Conservation (phyloP, 257 asterid species). For the Apocynum venetum region DNA sequence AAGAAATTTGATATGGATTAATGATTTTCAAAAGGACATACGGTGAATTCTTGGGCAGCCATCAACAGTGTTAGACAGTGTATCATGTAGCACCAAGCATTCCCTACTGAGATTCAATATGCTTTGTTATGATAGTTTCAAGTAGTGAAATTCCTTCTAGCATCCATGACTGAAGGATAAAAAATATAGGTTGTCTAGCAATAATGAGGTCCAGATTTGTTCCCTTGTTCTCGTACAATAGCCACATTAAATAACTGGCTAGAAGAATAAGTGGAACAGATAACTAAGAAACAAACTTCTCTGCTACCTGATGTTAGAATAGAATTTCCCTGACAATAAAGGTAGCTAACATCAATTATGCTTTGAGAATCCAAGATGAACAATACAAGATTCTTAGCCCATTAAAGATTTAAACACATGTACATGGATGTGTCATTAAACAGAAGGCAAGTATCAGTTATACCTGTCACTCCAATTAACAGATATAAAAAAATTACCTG, state of each 20-base stretch:
- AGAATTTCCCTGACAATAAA: too few relatives aligned
- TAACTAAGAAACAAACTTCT: too few relatives aligned
- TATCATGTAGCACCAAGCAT: not conserved
- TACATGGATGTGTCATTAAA: not conserved
- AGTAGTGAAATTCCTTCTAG: not conserved
- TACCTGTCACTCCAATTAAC: not conserved
- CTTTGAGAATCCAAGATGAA: not conserved
- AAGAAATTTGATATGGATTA: not conserved
- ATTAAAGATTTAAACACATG: not conserved
- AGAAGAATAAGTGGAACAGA: too few relatives aligned
- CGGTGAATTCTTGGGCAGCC: not conserved
- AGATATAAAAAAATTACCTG: not conserved
- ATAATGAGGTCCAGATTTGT: too few relatives aligned
- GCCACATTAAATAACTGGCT: too few relatives aligned
- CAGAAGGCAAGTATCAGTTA: slow-evolving; percentile 1
- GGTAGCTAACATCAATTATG: too few relatives aligned
- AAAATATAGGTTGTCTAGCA: too few relatives aligned
- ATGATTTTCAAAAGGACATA: not conserved
- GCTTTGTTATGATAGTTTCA: not conserved
- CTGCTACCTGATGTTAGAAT: too few relatives aligned
- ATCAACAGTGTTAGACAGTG: not conserved
- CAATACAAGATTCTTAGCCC: not conserved
- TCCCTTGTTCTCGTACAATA: too few relatives aligned
- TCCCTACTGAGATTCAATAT: not conserved
- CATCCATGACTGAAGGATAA: too few relatives aligned